These are phyloP conservation scores for Hanseniaspora meyeri DNA, from an alignment of 805 yeast species.

Conservation along the genomic window DNA sequence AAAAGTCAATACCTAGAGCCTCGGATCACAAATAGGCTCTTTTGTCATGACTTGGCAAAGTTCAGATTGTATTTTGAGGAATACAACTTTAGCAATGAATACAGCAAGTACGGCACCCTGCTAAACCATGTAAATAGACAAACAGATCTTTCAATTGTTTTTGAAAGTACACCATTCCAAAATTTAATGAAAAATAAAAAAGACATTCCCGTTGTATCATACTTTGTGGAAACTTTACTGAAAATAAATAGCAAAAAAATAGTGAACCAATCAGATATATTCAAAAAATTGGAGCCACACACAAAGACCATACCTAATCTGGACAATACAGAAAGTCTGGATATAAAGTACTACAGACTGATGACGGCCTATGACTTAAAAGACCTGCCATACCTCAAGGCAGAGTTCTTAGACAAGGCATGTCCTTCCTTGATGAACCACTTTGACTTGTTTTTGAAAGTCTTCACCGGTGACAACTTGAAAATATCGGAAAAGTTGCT, in stretches of 20 bases:
- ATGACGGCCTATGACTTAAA: background rate
- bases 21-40: background rate
- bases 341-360: background rate
- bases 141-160: background rate
- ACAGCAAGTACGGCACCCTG: background rate
- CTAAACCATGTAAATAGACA: background rate
- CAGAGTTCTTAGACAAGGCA: background rate
- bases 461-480: background rate
- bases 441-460: background rate
- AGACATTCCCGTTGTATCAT: background rate
- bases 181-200: background rate
- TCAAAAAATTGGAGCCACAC: background rate
- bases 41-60: background rate
- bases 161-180: background rate
- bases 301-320: background rate
- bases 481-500: background rate
- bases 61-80: background rate
- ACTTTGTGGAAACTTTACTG: background rate
- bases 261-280: background rate
- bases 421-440: background rate
- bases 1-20: background rate
- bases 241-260: background rate
- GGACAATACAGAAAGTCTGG: background rate
- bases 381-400: background rate
- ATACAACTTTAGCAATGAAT: background rate